Evolutionary conservation across 805 yeast genomes (phyloP), one percentile per base, ranked within the genome.

Genomic region (Brettanomyces custersianus): DNA sequence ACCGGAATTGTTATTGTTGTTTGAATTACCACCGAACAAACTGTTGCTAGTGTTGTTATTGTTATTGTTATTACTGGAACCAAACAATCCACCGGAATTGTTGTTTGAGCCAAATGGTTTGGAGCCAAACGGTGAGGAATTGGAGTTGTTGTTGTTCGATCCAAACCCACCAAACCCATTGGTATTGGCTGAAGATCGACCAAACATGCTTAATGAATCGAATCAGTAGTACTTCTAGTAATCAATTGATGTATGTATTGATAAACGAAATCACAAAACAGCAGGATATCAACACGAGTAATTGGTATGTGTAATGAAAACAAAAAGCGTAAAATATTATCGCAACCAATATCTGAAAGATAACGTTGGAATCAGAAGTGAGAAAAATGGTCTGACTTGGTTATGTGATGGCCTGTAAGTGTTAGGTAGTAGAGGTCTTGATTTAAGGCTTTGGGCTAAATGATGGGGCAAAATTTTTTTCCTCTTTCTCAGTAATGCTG

Each of bases 151-250:
- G 22, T 25, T 33, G 46, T 31, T 43, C 40, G 48, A 33, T 23
- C 51, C 46, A 44, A 63, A 67, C 21, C 76, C 76, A 10, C 77
- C 77, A 51, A 72, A 72, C 15, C 77, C 77, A 32, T 72, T 62
- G 16, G 60, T 51, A 11, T 63, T 55, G 20, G 45, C 38, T 17
- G 66, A 47, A 33, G 69, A 48, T 41, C 60, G 52, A 32, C 76
- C 74, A 60, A 72, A 72, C 77, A 72, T 63, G 24, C 19, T 27
- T n/a, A n/a, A n/a, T n/a, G n/a, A n/a, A n/a, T n/a, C n/a, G n/a
- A n/a, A n/a, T n/a, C 28, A 25, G 17, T 25, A 17, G 15, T 25
- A 13, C 28, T 25, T 25, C n/a, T n/a, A 17, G 15, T 17, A 25
- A 25, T 8, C 28, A 6, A 17, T n/a, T 8, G n/a, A 25, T 6